These are phyloP conservation scores for Sophora flavescens DNA, from an alignment of 306 rosid species.

Conservation along the genomic window DNA sequence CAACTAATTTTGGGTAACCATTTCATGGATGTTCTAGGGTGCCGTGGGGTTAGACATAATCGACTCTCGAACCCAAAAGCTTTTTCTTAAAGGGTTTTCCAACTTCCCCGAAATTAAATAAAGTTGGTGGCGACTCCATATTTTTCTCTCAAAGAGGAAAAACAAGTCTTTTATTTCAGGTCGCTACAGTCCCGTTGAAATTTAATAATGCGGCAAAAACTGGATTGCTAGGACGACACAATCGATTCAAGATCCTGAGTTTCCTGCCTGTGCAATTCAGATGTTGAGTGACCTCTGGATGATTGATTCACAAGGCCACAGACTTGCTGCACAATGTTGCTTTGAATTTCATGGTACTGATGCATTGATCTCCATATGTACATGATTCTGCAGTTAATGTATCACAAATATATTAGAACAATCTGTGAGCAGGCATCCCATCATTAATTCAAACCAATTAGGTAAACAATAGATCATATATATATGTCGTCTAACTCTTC, in stretches of 20 bases:
- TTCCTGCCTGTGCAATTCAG: conserved; percentile 88
- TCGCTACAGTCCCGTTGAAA: no score
- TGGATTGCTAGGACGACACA: conserved; percentile 89
- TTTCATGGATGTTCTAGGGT: no score
- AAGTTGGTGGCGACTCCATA: no score
- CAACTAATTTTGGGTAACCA: no score
- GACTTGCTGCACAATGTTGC: conserved; percentile 93
- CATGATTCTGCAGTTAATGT: conserved; percentile 69
- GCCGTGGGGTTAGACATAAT: no score
- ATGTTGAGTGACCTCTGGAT: conserved; percentile 75
- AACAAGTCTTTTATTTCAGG: no score
- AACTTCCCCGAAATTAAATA: no score
- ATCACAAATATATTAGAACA: conserved; percentile 40
- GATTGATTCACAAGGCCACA: conserved; percentile 82
- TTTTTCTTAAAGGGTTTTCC: no score
- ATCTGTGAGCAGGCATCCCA: conserved; percentile 15
- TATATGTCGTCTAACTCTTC: not conserved
- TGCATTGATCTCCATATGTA: conserved; percentile 97
- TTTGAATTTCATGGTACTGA: conserved; percentile 89
- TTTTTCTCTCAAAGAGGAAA: no score
- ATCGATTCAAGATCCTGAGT: conserved; percentile 94
- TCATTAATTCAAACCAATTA: not conserved
- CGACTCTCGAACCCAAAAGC: no score
- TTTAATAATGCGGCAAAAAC: conserved; percentile 82
- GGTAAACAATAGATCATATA: not conserved